A percentile compares a stretch with the other conserved stretches of the same genome.
Conservation (phyloP, 2,329 filamentous ascomycete genomes). For the Fusarium decemcellulare region DNA sequence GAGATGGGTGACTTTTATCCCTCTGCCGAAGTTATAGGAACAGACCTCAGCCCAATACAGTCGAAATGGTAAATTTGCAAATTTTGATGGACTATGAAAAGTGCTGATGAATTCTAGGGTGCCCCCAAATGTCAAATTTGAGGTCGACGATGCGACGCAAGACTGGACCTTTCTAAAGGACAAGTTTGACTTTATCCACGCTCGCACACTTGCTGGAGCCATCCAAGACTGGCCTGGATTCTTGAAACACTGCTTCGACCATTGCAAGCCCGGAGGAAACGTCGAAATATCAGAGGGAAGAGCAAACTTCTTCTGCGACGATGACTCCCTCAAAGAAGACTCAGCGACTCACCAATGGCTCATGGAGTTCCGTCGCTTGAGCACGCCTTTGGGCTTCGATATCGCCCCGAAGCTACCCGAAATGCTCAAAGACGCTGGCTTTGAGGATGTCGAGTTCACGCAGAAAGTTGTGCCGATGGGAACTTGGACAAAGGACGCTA, state of each 20-base stretch:
- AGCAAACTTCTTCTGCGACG: constrained; percentile 44
- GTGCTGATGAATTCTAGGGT: constrained; percentile 24
- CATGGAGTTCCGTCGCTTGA: constrained; percentile 39
- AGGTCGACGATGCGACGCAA: constrained; percentile 17
- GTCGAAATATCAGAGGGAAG: constrained; percentile 38
- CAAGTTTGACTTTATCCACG: constrained; percentile 36
- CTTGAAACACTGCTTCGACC: constrained; percentile 31
- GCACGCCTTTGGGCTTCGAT: constrained; percentile 38
- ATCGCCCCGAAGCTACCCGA: constrained; percentile 35
- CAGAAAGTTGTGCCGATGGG: constrained; percentile 54
- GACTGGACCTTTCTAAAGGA: constrained; percentile 16
- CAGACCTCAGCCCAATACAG: constrained; percentile 46
- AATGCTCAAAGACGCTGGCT: constrained; percentile 45
- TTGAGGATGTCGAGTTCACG: constrained; percentile 46
- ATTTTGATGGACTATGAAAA: too few relatives aligned
- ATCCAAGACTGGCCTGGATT: constrained; percentile 48
- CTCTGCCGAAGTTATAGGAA: constrained; percentile 42
- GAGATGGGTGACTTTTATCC: constrained; percentile 51
- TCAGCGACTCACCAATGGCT: constrained; percentile 41
- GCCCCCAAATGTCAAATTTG: constrained; percentile 43
- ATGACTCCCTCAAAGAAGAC: constrained; percentile 37
- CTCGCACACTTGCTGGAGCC: constrained; percentile 45
- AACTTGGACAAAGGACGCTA: constrained; percentile 58
- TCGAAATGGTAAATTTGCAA: constrained; percentile 27
- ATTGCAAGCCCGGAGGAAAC: constrained; percentile 32